Base-by-base conservation (phyloP, 2,329 filamentous ascomycete genomes). In the Nemania sp. region DNA sequence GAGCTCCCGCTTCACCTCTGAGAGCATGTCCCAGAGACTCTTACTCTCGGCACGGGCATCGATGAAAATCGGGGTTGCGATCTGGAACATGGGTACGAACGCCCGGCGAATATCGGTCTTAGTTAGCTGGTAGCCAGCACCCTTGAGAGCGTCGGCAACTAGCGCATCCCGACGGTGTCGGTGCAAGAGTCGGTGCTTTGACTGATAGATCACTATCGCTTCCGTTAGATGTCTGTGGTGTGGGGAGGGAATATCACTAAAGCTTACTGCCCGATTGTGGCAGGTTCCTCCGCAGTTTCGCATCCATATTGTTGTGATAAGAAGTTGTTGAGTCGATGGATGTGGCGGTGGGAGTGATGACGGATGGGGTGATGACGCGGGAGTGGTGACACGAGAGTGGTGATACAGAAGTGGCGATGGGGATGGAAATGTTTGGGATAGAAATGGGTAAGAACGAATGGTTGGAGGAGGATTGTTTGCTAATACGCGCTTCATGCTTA, bases 21-120 rank as follows among this genome's bases (percentile, higher is more conserved):
- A 4, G 15, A 68, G 61, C 49, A 64, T 58, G 22, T 68, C 66
- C 61, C 66, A 64, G n/a, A 68, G 60, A 47, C 47, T 29, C 20
- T 56, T 8, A 2, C 29, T 26, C 13, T 52, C 26, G 15, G 55
- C 38, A 45, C 61, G 54, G 8, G n/a, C 54, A 4, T 38, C 11
- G 49, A 68, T 24, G 41, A 54, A 54, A 18, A 68, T 56, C 4
- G 54, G 66, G 0, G 49, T 59, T 5, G 66, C 66, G 15, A 64
- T 24, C 5, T 52, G 54, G 13, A 68, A 64, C 61, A 68, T 64
- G 29, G 22, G 49, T 13, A n/a, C 5, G 11, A 68, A 55, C 26
- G 56, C 55, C 8, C 8, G 27, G n/a, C 26, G 2, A 27, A 68
- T 7, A 10, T 27, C 53, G 20, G 29, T 2, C 5, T 18, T 5